These are phyloP conservation scores for Fusarium sp. DNA, from an alignment of 2,329 filamentous ascomycete genomes.

Conservation along the genomic window DNA sequence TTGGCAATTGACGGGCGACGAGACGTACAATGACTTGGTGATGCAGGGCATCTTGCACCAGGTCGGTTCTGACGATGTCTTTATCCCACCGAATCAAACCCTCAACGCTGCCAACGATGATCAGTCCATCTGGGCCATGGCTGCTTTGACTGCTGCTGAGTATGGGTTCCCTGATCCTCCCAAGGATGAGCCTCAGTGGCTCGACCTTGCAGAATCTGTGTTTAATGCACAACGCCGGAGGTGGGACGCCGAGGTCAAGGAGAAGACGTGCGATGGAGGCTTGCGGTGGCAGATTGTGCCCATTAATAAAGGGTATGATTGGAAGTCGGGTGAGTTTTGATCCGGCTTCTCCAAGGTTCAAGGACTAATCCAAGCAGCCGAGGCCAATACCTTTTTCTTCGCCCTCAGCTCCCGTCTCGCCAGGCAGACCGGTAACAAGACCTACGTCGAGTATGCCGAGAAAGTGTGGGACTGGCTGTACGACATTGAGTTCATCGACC, in stretches of 20 bases:
- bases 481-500: slow-evolving; percentile 67
- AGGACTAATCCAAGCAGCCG: slow-evolving; percentile 49
- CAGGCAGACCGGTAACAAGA: slow-evolving; percentile 73
- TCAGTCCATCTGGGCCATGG: slow-evolving; percentile 77
- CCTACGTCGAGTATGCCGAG: slow-evolving; percentile 72
- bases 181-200: slow-evolving; percentile 65
- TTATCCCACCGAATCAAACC: slow-evolving; percentile 69
- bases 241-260: slow-evolving; percentile 69
- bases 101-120: slow-evolving; percentile 74
- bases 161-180: slow-evolving; percentile 70
- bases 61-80: slow-evolving; percentile 65
- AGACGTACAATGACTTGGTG: slow-evolving; percentile 69
- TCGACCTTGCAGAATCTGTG: slow-evolving; percentile 74
- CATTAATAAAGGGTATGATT: slow-evolving; percentile 83
- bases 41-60: slow-evolving; percentile 69
- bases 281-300: slow-evolving; percentile 84
- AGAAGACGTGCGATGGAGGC: slow-evolving; percentile 71
- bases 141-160: slow-evolving; percentile 75
- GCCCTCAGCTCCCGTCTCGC: slow-evolving; percentile 76
- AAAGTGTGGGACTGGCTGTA: slow-evolving; percentile 72
- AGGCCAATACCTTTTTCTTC: slow-evolving; percentile 72
- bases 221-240: slow-evolving; percentile 14
- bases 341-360: accelerated
- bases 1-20: slow-evolving; percentile 75
- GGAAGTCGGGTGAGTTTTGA: slow-evolving; percentile 69